Base-by-base conservation (phyloP, 2,329 filamentous ascomycete species). In the Claviceps sp. region DNA sequence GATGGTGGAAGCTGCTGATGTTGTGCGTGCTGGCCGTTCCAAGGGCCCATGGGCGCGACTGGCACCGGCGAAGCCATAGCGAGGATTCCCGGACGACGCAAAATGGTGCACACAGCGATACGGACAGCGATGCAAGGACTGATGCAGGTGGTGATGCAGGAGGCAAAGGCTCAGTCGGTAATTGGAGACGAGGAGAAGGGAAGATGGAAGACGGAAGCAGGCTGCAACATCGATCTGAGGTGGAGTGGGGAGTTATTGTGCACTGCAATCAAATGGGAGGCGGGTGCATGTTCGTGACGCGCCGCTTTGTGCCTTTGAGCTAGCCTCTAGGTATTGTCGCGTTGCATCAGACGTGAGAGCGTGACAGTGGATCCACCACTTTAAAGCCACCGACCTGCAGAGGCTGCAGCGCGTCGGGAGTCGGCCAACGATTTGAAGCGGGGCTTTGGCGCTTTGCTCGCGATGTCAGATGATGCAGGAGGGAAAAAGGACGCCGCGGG, bases 1-100 rank as follows among this genome's bases (percentile, higher is more conserved):
- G 48, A 37, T 18, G 36, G 52, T 36, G 50, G 37, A 24, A 37
- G 50, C 48, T 53, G 51, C 14, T 53, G 51, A 43, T 37, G 34
- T 37, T 53, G 50, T 49, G 51, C 46, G 38, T 51, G 34, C 36
- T 49, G 45, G 36, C 49, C 26, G 14, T 49, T 49, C 54, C 52
- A 48, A 47, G 52, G 20, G 36, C 61, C 60, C 54, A 58, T 58
- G 49, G 63, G 57, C 42, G 63, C 56, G 56, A 56, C 57, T 41
- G 67, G 67, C 60, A 65, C 61, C 42, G 67, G 67, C 60, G 68
- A 70, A 51, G 68, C 67, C 69, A 72, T 72, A 61, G 58, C 62
- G 55, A 55, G 42, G 14, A 46, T 47, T 37, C 20, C 50, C 42
- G 48, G 45, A 36, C 44, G 36, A 36, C 5, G 42, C 50, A 26